phyloP scores from a whole-genome alignment of 2,329 filamentous ascomycete species.

The Graphilbum fragrans region DNA sequence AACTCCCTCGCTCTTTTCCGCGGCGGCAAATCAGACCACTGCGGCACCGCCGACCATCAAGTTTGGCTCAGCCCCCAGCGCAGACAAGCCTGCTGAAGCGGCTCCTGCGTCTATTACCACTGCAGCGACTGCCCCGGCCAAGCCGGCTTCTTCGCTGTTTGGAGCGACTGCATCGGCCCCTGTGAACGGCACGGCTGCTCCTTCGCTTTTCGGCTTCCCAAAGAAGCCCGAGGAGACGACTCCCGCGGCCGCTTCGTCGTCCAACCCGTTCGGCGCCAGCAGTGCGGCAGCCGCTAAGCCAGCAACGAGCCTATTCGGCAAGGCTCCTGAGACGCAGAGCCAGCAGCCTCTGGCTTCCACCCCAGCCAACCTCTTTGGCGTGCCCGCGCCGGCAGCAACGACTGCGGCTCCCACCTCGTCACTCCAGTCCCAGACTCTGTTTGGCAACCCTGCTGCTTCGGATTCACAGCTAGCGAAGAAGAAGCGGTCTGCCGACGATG shows the following conservation, averaged over 20 bases:
- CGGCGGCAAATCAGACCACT: neutral
- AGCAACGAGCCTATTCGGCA: neutral
- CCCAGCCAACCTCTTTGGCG: neutral
- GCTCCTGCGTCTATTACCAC: neutral
- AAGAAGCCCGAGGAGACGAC: no score
- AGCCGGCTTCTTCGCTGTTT: neutral
- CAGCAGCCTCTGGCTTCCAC: neutral
- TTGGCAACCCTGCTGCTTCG: slow-evolving; percentile 22
- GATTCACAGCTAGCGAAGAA: neutral
- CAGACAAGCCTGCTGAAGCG: slow-evolving; percentile 2
- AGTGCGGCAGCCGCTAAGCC: neutral
- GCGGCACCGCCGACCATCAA: slow-evolving; percentile 1
- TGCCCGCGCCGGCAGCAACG: neutral
- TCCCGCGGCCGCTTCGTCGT: neutral
- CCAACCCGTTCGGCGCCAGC: neutral
- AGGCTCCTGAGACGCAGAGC: neutral
- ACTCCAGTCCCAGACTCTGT: slow-evolving; percentile 22
- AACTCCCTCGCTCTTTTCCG: neutral
- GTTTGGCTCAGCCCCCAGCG: slow-evolving; percentile 3
- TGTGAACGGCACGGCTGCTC: no score
- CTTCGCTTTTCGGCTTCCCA: no score
- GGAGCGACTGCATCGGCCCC: no score
- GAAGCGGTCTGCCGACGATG: slow-evolving; percentile 5
- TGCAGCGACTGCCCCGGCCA: no score
- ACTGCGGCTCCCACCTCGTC: slow-evolving; percentile 10